A percentile compares a stretch with the other conserved stretches of the same genome.
Conservation (phyloP, 768 basidiomycete genomes). For the Lactarius vividus region DNA sequence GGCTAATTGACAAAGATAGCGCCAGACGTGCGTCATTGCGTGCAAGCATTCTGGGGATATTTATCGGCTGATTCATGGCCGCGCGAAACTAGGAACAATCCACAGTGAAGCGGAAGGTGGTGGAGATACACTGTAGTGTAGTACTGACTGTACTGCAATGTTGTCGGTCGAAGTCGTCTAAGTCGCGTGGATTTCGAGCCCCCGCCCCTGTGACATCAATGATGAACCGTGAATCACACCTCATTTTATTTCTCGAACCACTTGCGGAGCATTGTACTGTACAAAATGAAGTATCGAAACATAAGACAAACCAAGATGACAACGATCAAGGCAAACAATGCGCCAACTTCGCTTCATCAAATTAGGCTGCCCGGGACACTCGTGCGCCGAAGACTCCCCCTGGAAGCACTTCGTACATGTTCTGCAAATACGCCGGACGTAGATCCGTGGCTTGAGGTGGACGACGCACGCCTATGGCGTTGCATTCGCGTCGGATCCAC, state of each 20-base stretch:
- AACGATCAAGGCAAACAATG: too few species aligned
- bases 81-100: too few species aligned
- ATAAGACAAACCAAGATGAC: background rate
- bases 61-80: too few species aligned
- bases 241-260: background rate
- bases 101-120: too few species aligned
- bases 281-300: constrained; percentile 11
- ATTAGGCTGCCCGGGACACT: constrained; percentile 7
- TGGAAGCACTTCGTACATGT: constrained; percentile 22
- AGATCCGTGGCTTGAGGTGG: constrained; percentile 46
- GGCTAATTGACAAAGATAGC: too few species aligned
- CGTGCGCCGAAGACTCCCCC: constrained; percentile 17
- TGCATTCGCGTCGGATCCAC: constrained; percentile 78
- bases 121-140: too few species aligned
- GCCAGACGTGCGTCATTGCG: too few species aligned
- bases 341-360: background rate
- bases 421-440: constrained; percentile 10
- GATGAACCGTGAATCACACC: background rate
- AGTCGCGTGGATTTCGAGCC: too few species aligned
- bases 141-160: too few species aligned
- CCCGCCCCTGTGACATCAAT: too few species aligned
- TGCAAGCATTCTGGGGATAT: too few species aligned
- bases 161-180: background rate
- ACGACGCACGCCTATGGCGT: constrained; percentile 76
- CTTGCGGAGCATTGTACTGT: background rate